A percentile compares a stretch with the other conserved stretches of the same genome.
These are phyloP conservation scores for Dothideomycetidae sp. DNA, from an alignment of 2,329 filamentous ascomycete species.

Conservation along the genomic window DNA sequence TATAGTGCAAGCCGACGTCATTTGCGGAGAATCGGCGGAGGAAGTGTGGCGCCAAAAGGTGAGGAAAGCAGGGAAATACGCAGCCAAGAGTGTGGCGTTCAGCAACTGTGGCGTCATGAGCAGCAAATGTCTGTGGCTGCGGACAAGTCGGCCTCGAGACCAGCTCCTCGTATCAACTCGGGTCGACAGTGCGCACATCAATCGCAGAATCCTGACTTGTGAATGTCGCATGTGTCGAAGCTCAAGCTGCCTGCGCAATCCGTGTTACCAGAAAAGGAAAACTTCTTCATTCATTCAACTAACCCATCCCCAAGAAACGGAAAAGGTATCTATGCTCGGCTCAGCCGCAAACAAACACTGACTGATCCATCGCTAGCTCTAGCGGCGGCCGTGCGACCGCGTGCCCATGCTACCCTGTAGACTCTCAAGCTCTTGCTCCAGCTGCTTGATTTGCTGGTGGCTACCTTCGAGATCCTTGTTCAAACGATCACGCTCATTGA, in stretches of 20 bases:
- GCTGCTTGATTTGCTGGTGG: conserved; percentile 77
- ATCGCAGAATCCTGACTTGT: no score
- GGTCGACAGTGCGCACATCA: no score
- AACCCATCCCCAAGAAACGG: neutral
- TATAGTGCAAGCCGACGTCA: conserved; percentile 6
- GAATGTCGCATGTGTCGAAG: no score
- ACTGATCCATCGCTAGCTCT: neutral
- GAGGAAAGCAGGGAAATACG: no score
- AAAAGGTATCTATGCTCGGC: neutral
- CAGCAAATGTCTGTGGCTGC: no score
- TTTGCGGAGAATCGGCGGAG: conserved; percentile 4
- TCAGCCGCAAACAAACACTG: conserved; percentile 3
- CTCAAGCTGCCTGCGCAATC: no score
- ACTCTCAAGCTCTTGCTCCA: conserved; percentile 82
- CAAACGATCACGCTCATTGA: conserved; percentile 91
- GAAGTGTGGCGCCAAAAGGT: conserved; percentile 6
- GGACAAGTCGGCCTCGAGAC: no score
- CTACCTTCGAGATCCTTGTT: conserved; percentile 99
- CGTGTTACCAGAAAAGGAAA: no score
- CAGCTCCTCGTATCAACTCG: no score
- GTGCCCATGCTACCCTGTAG: conserved; percentile 49
- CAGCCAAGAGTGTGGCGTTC: no score
- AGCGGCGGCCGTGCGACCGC: conserved; percentile 14
- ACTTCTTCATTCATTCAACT: no score
- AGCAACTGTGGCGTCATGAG: no score